Conservation (phyloP, 805 yeast genomes). For the Cyberlindnera mycetangii region DNA sequence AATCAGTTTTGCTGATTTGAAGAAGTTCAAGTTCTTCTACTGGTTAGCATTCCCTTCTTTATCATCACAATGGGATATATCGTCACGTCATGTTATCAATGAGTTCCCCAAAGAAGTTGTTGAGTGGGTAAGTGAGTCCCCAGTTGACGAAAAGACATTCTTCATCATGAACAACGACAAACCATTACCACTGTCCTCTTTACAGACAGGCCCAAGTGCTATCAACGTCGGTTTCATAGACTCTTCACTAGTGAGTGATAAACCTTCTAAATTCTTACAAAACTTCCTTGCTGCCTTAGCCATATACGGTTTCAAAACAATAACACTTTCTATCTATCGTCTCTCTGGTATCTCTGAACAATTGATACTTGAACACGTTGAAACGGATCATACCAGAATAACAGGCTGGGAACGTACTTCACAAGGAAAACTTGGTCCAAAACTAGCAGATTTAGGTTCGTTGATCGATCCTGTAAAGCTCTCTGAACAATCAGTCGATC, state of each 20-base stretch:
- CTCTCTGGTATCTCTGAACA: conserved; percentile 32
- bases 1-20: conserved; percentile 81
- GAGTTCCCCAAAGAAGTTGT: conserved; percentile 13
- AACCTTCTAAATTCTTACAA: conserved; percentile 53
- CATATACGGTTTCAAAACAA: conserved; percentile 31
- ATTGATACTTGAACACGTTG: conserved; percentile 22
- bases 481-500: conserved; percentile 89
- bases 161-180: conserved; percentile 25
- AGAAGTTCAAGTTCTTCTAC: conserved; percentile 81
- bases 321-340: conserved; percentile 41
- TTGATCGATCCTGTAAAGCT: conserved; percentile 77
- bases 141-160: conserved; percentile 26
- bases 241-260: conserved; percentile 31
- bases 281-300: conserved; percentile 53
- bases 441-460: conserved; percentile 76
- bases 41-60: conserved; percentile 85
- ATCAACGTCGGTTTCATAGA: conserved; percentile 38
- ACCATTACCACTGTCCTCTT: conserved; percentile 15
- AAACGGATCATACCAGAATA: conserved; percentile 32
- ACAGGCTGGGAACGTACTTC: conserved; percentile 91
- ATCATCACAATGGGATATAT: conserved; percentile 45
- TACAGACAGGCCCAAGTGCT: conserved; percentile 13
- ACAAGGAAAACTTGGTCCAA: conserved; percentile 74
- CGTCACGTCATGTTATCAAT: conserved; percentile 4
- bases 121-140: conserved; percentile 15